Percentiles rank a stretch among this genome's conserved stretches.
These are phyloP conservation scores for Diplodia corticola DNA, from an alignment of 2,329 filamentous ascomycete genomes.

Conservation along the genomic window DNA sequence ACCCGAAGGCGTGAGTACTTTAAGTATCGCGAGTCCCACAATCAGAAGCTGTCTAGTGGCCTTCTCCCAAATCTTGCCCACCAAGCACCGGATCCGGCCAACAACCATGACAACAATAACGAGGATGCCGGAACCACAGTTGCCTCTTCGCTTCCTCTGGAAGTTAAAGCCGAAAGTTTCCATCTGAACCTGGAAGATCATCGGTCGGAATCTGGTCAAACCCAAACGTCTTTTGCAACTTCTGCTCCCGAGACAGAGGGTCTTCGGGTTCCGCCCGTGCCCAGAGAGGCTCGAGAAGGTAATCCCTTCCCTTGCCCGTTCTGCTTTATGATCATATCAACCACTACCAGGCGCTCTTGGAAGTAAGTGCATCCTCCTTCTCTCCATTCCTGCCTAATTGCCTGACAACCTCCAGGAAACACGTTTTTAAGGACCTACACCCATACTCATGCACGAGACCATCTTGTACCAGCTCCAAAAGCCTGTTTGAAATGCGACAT, in stretches of 20 bases:
- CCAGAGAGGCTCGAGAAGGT: neutral
- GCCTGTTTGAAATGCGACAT: neutral
- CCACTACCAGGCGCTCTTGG: neutral
- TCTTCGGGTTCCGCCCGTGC: neutral
- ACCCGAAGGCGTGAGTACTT: constrained; percentile 37
- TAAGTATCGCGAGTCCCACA: constrained; percentile 37
- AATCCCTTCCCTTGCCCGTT: constrained; percentile 1
- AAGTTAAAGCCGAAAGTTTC: neutral
- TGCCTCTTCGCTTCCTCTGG: neutral
- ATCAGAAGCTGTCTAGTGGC: constrained; percentile 32
- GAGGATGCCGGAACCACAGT: neutral
- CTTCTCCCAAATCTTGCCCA: neutral
- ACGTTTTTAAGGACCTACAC: neutral
- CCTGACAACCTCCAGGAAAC: neutral
- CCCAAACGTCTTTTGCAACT: constrained; percentile 1
- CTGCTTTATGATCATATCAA: constrained; percentile 8
- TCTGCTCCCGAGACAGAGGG: neutral
- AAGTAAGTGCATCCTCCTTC: neutral
- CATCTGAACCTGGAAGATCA: neutral
- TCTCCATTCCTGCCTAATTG: neutral
- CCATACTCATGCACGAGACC: neutral
- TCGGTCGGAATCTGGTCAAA: neutral
- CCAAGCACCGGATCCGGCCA: too few species aligned
- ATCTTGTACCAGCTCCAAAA: neutral
- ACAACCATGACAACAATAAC: too few species aligned